Evolutionary conservation across 345 rosid species (phyloP).

Genomic region (Punica granatum): DNA sequence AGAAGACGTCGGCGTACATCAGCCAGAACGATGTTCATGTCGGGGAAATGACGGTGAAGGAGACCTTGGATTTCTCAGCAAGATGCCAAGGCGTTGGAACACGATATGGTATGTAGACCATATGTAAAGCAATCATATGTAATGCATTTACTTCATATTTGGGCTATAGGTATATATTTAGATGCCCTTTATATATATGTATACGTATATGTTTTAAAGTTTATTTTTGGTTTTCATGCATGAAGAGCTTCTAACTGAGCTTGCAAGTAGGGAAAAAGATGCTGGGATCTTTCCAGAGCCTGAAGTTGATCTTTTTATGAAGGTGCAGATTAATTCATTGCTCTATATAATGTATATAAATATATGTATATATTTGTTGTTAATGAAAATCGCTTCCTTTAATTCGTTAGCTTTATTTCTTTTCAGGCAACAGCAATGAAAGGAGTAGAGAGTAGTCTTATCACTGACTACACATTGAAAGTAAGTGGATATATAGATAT

Average conservation of each 20-base stretch:
- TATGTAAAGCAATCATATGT: no score
- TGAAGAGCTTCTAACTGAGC: slow-evolving; percentile 61
- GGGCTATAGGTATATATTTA: no score
- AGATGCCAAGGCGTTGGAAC: slow-evolving; percentile 90
- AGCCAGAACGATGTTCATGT: slow-evolving; percentile 91
- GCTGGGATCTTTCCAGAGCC: slow-evolving; percentile 78
- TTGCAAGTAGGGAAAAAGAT: slow-evolving; percentile 72
- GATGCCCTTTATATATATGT: no score
- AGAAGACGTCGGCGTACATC: slow-evolving; percentile 84
- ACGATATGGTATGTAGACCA: slow-evolving; percentile 51
- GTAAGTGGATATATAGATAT: slow-evolving; percentile 24
- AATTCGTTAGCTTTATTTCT: background rate
- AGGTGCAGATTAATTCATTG: slow-evolving; percentile 33
- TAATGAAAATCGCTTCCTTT: no score
- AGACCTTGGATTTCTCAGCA: slow-evolving; percentile 89
- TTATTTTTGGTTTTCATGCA: background rate
- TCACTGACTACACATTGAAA: slow-evolving; percentile 84
- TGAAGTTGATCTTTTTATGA: slow-evolving; percentile 87
- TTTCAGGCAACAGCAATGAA: slow-evolving; percentile 67
- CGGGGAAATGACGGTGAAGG: slow-evolving; percentile 87
- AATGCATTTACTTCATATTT: no score
- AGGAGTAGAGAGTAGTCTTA: slow-evolving; percentile 69
- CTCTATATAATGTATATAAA: no score
- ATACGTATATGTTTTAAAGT: background rate
- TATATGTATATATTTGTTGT: no score